Percentiles rank a stretch among this genome's conserved stretches.
phyloP scores from a whole-genome alignment of 1,284 basidiomycete species.

The Athelia sp. region DNA sequence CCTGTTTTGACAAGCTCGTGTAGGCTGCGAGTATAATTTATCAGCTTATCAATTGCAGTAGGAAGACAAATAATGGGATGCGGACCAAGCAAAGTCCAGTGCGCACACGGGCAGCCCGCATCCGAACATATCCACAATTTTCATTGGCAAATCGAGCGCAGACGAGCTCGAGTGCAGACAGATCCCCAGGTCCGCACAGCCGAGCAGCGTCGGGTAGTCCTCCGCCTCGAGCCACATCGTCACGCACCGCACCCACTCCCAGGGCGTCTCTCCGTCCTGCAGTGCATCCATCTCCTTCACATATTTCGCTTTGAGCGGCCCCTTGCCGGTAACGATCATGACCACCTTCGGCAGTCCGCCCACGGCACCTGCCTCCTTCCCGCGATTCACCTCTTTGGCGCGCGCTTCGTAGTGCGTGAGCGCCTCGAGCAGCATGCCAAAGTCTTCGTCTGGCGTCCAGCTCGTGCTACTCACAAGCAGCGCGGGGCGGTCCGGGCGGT shows the following conservation, averaged over 20 bases:
- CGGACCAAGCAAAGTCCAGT: slow-evolving; percentile 80
- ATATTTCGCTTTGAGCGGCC: slow-evolving; percentile 72
- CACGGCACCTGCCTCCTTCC: slow-evolving; percentile 13
- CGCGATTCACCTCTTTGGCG: slow-evolving; percentile 35
- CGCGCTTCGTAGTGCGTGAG: slow-evolving; percentile 63
- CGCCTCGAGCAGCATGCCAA: slow-evolving; percentile 76
- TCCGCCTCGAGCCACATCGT: slow-evolving; percentile 86
- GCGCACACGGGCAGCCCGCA: slow-evolving; percentile 93
- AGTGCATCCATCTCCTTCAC: slow-evolving; percentile 56
- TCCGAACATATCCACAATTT: slow-evolving; percentile 99
- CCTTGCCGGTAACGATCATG: slow-evolving; percentile 91
- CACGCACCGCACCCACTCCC: slow-evolving; percentile 80
- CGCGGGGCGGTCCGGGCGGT: slow-evolving; percentile 74
- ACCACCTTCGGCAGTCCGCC: slow-evolving; percentile 66
- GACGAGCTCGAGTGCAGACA: slow-evolving; percentile 90
- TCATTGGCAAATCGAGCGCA: slow-evolving; percentile 95
- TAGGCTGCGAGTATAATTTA: slow-evolving; percentile 46
- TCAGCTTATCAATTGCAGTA: slow-evolving; percentile 6
- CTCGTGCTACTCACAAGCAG: slow-evolving; percentile 90
- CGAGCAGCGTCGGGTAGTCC: slow-evolving; percentile 84
- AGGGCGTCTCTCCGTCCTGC: slow-evolving; percentile 47
- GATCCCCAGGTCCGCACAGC: slow-evolving; percentile 90
- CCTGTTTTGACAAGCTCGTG: slow-evolving; percentile 83
- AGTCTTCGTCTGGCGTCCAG: slow-evolving; percentile 99
- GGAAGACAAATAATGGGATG: slow-evolving; percentile 4